Evolutionary conservation across 2,329 filamentous ascomycete genomes (phyloP), one percentile per base, ranked within the genome.

Genomic region (Ascosphaera apis): DNA sequence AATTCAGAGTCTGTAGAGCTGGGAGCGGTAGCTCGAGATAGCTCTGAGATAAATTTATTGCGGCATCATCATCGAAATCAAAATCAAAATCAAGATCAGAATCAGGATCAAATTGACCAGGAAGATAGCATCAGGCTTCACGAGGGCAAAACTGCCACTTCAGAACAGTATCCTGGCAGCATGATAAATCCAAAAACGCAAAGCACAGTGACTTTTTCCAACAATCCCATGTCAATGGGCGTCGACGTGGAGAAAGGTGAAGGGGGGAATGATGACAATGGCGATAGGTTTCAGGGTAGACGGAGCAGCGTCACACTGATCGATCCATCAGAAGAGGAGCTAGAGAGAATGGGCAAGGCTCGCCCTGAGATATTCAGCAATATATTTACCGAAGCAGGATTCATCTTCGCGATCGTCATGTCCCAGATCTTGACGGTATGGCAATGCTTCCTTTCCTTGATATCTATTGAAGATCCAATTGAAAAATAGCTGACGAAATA

Each of bases 261-360:
- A 37, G 34, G 35, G 36, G 23, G 31, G 16, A 15, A 30, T 30
- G 16, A 17, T 15, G 4, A 23, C 9, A 9, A 35, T 23, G n/a
- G 2, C 16, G 31, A 4, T 15, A 25, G 33, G 12, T 7, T 13
- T 9, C 6, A 31, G 32, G 17, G 17, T 31, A 27, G 12, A 13
- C 32, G 15, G 11, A 18, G n/a, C 7, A 35, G 13, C 30, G 36
- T 15, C 30, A 34, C 12, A 17, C 31, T 1, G 16, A 16, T 15
- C 31, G 15, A 19, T n/a, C 19, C 17, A 11, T 4, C 3, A 8
- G 11, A 21, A 15, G 32, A 31, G 9, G 40, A 42, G 35, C 55
- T 78, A 33, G 69, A 78, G 45, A 59, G 62, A 12, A 57, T 79
- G 1, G 74, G 73, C 33, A 63, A 72, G 37, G 60, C 72, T 45